Base-by-base conservation (phyloP, 2,329 filamentous ascomycete species). In the Mycocentrospora acerina region DNA sequence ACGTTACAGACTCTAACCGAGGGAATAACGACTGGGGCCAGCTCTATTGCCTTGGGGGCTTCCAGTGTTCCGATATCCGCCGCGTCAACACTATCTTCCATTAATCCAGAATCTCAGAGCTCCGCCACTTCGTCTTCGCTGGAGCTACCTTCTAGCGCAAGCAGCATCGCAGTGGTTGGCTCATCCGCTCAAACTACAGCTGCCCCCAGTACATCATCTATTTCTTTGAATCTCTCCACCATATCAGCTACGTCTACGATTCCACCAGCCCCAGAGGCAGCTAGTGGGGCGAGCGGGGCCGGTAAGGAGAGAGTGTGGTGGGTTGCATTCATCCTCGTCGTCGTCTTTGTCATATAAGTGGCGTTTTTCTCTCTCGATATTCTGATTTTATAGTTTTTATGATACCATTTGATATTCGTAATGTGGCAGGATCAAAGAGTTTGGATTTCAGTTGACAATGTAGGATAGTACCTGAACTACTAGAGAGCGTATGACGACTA, bases 231-330 rank as follows among this genome's bases (percentile, higher is more conserved):
- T 19, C 39, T 50, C 10, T 44, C 50, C 7, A 26, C 26, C 4
- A 48, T 22, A 9, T 14, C 57, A 24, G 39, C 46, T 14, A 32
- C 40, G 8, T 59, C 56, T 1, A 50, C 38, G 1, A 51, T 54
- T 15, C 60, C 61, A 11, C 57, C 53, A 25, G 60, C 61, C n/a
- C 61, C 61, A 4, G 57, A 48, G 18, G 51, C 51, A 10, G 46
- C 45, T 5, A 42, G 30, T 4, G 26, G 30, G 7, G 5, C 50
- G 9, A 35, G 35, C 13, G 16, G 32, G 1, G 40, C 32, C 18
- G 39, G 34, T 2, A 58, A 55, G 15, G 59, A 63, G 35, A 46
- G 35, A 30, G 60, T 64, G 1, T 65, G 62, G 60, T 65, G 62
- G 62, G 27, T 64, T 7, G 37, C 51, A 1, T 60, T 64, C 29